phyloP scores from a whole-genome alignment of 2,329 filamentous ascomycete species.

The Myriosclerotinia duriaeana region DNA sequence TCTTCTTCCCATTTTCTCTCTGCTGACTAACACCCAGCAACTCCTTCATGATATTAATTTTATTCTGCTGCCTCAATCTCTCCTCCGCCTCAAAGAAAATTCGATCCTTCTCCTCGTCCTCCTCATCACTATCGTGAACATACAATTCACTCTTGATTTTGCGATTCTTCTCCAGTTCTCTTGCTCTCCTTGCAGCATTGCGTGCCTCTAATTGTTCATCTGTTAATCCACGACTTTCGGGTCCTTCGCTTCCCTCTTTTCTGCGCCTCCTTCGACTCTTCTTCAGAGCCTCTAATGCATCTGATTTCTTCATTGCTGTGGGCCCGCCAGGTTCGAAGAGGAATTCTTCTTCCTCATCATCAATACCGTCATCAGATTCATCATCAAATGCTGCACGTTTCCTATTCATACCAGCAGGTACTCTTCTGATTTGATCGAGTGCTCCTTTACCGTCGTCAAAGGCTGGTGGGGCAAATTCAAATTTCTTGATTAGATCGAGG shows the following conservation, averaged over 20 bases:
- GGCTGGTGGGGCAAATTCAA: slow-evolving; percentile 73
- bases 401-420: slow-evolving; percentile 49
- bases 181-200: slow-evolving; percentile 60
- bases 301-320: slow-evolving; percentile 53
- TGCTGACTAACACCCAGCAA: slow-evolving; percentile 33
- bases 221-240: slow-evolving; percentile 47
- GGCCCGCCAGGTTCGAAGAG: slow-evolving; percentile 71
- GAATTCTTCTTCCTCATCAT: slow-evolving; percentile 52
- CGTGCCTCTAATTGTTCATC: slow-evolving; percentile 63
- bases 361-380: slow-evolving; percentile 62
- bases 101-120: slow-evolving; percentile 71
- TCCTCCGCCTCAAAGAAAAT: slow-evolving; percentile 80
- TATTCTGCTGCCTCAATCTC: slow-evolving; percentile 55
- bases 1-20: slow-evolving; percentile 30
- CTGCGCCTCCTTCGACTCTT: slow-evolving; percentile 53
- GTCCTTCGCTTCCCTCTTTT: slow-evolving; percentile 44
- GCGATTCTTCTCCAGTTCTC: slow-evolving; percentile 71
- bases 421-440: slow-evolving; percentile 76
- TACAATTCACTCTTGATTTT: slow-evolving; percentile 84
- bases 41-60: slow-evolving; percentile 37
- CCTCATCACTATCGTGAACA: slow-evolving; percentile 83
- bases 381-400: slow-evolving; percentile 67
- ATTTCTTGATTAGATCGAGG: slow-evolving; percentile 71
- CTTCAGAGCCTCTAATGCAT: slow-evolving; percentile 58
- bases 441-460: slow-evolving; percentile 71